Percentiles rank a stretch among this genome's conserved stretches.
Evolutionary conservation across 305 asterid species (phyloP).

Genomic region (Coffea humblotiana): DNA sequence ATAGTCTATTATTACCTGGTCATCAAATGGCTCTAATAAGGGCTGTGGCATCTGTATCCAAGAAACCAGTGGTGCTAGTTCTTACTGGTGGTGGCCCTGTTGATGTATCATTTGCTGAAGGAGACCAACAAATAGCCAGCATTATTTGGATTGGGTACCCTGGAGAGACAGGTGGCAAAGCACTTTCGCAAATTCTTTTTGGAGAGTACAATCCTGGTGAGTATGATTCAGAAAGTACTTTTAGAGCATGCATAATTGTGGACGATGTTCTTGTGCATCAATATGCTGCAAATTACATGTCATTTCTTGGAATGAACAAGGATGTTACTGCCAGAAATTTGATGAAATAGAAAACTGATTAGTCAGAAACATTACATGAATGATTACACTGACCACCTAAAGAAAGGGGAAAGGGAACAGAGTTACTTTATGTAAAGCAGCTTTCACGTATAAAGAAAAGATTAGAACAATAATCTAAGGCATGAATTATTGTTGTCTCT

Average conservation of each 20-base stretch:
- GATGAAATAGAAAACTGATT: background rate
- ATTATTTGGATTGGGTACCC: constrained; percentile 97
- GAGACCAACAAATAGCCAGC: constrained; percentile 62
- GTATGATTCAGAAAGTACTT: constrained; percentile 10
- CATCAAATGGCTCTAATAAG: constrained; percentile 58
- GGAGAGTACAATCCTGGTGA: constrained; percentile 87
- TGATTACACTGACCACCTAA: background rate
- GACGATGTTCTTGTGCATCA: background rate
- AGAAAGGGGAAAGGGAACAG: background rate
- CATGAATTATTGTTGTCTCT: constrained; percentile 10
- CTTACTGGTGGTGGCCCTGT: constrained; percentile 92
- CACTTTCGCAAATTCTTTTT: constrained; percentile 74
- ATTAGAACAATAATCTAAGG: background rate
- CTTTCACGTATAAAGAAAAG: background rate
- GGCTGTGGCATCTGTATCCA: constrained; percentile 59
- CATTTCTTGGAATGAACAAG: background rate
- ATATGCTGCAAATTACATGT: background rate
- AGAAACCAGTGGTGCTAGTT: constrained; percentile 68
- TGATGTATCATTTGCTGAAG: constrained; percentile 70
- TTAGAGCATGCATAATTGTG: background rate
- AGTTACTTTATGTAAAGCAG: background rate
- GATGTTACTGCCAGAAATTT: background rate
- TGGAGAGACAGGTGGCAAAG: constrained; percentile 85
- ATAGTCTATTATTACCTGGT: constrained; percentile 92
- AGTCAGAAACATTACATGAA: background rate